Base-by-base conservation (phyloP, 1,284 basidiomycete genomes). In the Sphagnurus paluster region DNA sequence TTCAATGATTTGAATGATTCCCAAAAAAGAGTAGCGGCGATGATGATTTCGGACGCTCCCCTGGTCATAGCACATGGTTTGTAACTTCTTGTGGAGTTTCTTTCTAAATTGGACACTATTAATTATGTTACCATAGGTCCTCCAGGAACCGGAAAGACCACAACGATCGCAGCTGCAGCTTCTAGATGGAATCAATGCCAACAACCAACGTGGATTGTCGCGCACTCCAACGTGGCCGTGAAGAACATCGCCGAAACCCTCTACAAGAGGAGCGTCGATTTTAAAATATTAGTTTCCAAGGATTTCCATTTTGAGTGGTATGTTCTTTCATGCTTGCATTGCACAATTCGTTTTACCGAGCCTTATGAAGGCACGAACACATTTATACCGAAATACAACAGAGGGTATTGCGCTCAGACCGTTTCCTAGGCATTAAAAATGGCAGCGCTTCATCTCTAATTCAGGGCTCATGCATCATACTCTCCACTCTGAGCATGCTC, bases 211-310 rank as follows among this genome's bases (percentile, higher is more conserved):
- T 87, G 80, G 79, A 64, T 87, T 7, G 60, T 78, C n/a, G 81
- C 83, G 0, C 80, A 86, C 42, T 81, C 57, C 19, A 70, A 70
- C 45, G 67, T 70, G 13, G 72, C 78, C 7, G 78, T 81, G 20
- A 80, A 79, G 61, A 81, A 80, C 54, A 77, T 81, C 48, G 79
- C 79, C 11, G 76, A 80, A 55, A 80, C 77, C 52, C 58, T 82
- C 0, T 65, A 58, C 1, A 61, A 68, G 5, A 59, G 70, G 25
- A 62, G 58, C 1, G 26, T 58, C 4, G 52, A 72, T 23, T 83
- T 75, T 62, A 75, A 67, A 50, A 58, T 83, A 0, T 55, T 82
- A 2, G 77, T 82, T 11, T 80, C 79, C 1, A 68, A 71, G 38
- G 76, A 78, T 14, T 79, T 77, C 46, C 67, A 74, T 47, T 55